Conservation (phyloP, 2,329 filamentous ascomycete genomes). For the Exophiala dermatitidis region DNA sequence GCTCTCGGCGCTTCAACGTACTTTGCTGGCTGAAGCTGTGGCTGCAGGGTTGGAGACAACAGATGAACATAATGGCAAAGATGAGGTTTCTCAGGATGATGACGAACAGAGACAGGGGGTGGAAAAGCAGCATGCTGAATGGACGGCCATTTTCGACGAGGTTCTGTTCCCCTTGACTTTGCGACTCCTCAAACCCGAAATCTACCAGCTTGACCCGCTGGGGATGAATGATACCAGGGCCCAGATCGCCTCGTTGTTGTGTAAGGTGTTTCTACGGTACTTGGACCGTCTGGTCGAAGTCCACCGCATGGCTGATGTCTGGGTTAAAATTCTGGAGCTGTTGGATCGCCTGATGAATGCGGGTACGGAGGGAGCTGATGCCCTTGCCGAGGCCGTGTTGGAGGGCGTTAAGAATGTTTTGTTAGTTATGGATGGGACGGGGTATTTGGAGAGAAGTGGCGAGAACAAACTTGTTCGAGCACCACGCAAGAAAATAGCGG, state of each 20-base stretch:
- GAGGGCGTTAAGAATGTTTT: slow-evolving; percentile 95
- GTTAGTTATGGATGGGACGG: slow-evolving; percentile 87
- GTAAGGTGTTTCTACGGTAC: slow-evolving; percentile 94
- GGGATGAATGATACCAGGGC: slow-evolving; percentile 96
- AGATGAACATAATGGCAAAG: slow-evolving; percentile 1
- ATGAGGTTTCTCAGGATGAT: neutral
- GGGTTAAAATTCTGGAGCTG: slow-evolving; percentile 85
- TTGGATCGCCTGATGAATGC: slow-evolving; percentile 93
- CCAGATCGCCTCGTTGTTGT: slow-evolving; percentile 81
- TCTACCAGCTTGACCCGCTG: slow-evolving; percentile 80
- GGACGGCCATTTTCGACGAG: slow-evolving; percentile 90
- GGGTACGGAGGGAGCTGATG: slow-evolving; percentile 23
- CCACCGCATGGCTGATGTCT: slow-evolving; percentile 76
- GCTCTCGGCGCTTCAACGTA: slow-evolving; percentile 76
- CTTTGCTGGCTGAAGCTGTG: slow-evolving; percentile 75
- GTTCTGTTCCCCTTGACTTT: slow-evolving; percentile 88
- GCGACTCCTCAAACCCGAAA: slow-evolving; percentile 82
- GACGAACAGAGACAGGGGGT: neutral
- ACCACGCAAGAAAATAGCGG: neutral
- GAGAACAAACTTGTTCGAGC: neutral
- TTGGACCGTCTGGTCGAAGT: slow-evolving; percentile 75
- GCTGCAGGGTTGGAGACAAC: slow-evolving; percentile 6
- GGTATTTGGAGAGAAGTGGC: slow-evolving; percentile 53
- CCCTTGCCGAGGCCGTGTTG: slow-evolving; percentile 83
- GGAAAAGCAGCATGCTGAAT: slow-evolving; percentile 52